Base-by-base conservation (phyloP, 2,329 filamentous ascomycete species). In the Dactylellina sp. region DNA sequence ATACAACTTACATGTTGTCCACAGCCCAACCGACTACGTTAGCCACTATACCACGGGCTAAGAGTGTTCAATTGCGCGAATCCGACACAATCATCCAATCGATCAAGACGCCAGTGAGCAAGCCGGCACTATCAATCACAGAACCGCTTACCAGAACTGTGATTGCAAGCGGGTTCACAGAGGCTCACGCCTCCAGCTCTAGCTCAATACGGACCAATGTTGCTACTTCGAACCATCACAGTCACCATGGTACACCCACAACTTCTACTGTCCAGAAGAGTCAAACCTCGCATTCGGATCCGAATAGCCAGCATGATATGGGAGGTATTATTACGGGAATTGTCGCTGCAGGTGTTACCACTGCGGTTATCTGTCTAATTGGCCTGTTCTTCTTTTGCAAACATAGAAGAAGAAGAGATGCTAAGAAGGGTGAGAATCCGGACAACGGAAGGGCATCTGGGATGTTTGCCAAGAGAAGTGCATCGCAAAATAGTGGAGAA, bases 341-440 rank as follows among this genome's bases (percentile, higher is more conserved):
- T 7, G 61, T 74, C n/a, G 60, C 49, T 14, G 70, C 61, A 1
- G 60, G 60, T 6, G 35, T 74, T 16, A 74, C 70, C 9, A 66
- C 61, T 6, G 47, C 55, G 11, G 22, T 74, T 14, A 65, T 74
- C 16, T 61, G 62, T 22, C 39, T 66, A 1, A 28, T 74, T 16
- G 55, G 49, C 0, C n/a, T 74, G n/a, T 61, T 74, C 35, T 74
- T 74, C 46, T 74, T 74, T 32, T 74, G 70, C 32, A 50, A 60
- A 18, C 37, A 61, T 22, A 74, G 60, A 24, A 35, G 60, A 32
- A 65, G 49, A 40, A 61, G 60, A 11, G 61, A 60, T 7, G 4
- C 16, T 9, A 44, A 39, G 24, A 56, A 44, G 7, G 24, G 12
- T 7, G 49, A 37, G 5, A 37, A 22, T 39, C 60, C 47, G 6